Base-by-base conservation (phyloP, 148 eudicot species). In the Fagopyrum homotropicum region DNA sequence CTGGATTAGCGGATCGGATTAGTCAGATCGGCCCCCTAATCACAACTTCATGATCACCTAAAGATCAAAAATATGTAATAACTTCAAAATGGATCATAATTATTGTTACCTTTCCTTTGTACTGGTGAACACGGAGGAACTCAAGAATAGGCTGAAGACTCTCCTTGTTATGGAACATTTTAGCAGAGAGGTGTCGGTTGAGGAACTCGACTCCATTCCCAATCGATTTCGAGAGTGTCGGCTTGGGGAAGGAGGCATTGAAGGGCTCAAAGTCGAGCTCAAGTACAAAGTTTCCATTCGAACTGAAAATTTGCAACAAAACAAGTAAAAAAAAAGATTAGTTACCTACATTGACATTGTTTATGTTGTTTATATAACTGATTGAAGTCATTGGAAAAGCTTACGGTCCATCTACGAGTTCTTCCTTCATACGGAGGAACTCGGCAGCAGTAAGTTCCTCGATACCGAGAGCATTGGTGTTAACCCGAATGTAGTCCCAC, bases 171-270 rank as follows among this genome's bases (percentile, higher is more conserved):
- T 92, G 99, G 79, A 95, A 95, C 99, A 95, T 90, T 79, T 95
- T 95, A 9, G 99, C 99, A 54, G 99, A 95, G 75, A 95, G 97
- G 54, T 95, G 99, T 78, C 99, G 82, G 81, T 92, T 92, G 63
- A 95, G 92, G 77, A 95, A 92, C 90, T 95, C 99, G 16, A 95
- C 97, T 71, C 99, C 99, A 68, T 95, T 95, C 17, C 99, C 99
- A 49, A 95, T 95, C 4, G 96, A 95, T 77, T 89, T 95, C 46
- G 99, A 90, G 43, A 95, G 97, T 17, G 97, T 95, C 4, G 99
- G 99, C 72, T 87, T 87, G 2, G 98, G 97, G 73, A 95, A 76
- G 7, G 93, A 88, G 45, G 89, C 87, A 17, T 85, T 95, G 81
- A 95, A 95, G 3, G 99, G 99, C 76, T 90, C 99, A 50, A 95